phyloP scores from a whole-genome alignment of 305 asterid species.

The Plantago coronopus region DNA sequence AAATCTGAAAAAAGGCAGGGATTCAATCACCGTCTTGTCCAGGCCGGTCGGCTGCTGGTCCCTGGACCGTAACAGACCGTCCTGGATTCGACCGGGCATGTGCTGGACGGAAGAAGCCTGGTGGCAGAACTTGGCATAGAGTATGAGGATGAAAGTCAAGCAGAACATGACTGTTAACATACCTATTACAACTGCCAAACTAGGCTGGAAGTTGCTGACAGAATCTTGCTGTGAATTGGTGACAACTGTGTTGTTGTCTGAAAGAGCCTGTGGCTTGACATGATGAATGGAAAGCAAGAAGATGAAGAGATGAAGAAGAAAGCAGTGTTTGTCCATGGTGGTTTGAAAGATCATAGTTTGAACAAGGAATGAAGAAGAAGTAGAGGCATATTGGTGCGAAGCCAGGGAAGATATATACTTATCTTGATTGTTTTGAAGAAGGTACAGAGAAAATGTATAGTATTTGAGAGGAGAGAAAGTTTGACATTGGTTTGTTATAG shows the following conservation, averaged over 20 bases:
- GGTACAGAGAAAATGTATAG: conserved; percentile 19
- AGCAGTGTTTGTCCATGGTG: conserved; percentile 6
- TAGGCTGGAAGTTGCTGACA: conserved; percentile 49
- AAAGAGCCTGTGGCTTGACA: conserved; percentile 23
- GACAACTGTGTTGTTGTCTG: conserved; percentile 5
- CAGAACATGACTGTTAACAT: conserved; percentile 55
- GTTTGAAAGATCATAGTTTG: too few species aligned
- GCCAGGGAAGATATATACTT: conserved; percentile 21
- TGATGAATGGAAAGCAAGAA: conserved; percentile 2
- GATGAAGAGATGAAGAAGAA: conserved; percentile 19
- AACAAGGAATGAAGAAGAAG: neutral
- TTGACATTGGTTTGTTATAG: conserved; percentile 33
- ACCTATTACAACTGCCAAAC: conserved; percentile 70
- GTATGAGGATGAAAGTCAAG: conserved; percentile 54
- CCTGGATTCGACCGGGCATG: conserved; percentile 31
- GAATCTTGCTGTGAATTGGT: conserved; percentile 20
- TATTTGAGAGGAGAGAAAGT: conserved; percentile 21
- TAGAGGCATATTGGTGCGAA: neutral
- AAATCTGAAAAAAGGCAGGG: conserved; percentile 72
- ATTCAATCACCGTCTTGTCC: conserved; percentile 58
- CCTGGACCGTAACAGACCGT: conserved; percentile 39
- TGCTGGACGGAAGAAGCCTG: conserved; percentile 25
- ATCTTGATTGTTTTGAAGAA: conserved; percentile 28
- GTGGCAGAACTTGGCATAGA: conserved; percentile 80
- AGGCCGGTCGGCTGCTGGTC: conserved; percentile 38